Base-by-base conservation (phyloP, 1,284 basidiomycete species). In the Cystobasidium slooffiae region DNA sequence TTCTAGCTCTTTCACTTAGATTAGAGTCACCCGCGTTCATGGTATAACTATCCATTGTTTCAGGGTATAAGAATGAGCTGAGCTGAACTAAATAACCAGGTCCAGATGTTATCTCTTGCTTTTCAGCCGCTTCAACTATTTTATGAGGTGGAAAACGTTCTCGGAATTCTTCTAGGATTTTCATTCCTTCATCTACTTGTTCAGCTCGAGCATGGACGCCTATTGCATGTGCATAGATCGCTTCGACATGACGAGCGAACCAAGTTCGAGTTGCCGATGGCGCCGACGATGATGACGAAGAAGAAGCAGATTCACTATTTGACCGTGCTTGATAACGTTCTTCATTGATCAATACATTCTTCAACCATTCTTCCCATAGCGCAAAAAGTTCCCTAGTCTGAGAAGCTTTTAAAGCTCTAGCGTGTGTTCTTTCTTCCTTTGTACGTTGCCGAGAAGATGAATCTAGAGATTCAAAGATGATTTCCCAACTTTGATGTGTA, bases 51-150 rank as follows among this genome's bases (percentile, higher is more conserved):
- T 73, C 70, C 51, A 31, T 55, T 22, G 70, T 73, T 49, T 73
- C 70, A 49, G 70, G 70, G 37, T 73, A 73, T 47, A 73, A 53
- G 16, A 49, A 47, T 2, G 70, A 73, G 5, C 62, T 66, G 43
- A 73, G 31, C 62, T 73, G 31, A 6, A 65, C 53, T 18, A 73
- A 46, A 66, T 73, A 73, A n/a, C 20, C 22, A 7, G 70, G 70
- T 18, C 62, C 62, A 56, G 41, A 24, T 12, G 31, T 18, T 41
- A 46, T 31, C 6, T 37, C 20, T 51, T 47, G 10, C 14, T 7
- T 47, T 37, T 63, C 46, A 12, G 62, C 70, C 8, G 31, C 58
- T 63, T 64, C 24, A 1, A 63, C 18, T n/a, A 73, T 41, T 22
- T 58, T 53, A 4, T 47, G 9, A 9, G 70, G 51, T 62, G 70